Evolutionary conservation across 1,139 yeast genomes (phyloP).

Genomic region (Trichomonascaceae sp.): DNA sequence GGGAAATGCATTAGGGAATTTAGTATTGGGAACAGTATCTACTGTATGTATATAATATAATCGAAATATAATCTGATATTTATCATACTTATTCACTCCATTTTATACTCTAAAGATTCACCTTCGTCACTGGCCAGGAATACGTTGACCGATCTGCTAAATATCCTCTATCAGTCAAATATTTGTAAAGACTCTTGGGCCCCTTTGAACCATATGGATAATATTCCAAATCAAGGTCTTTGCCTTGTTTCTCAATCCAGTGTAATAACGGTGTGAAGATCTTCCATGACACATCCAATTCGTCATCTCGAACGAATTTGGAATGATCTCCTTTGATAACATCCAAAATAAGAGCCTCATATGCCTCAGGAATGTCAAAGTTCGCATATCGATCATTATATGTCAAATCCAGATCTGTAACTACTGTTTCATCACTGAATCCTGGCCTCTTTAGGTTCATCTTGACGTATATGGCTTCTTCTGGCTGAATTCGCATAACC

Average conservation of each 20-base stretch:
- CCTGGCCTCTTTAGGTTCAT: slow-evolving; percentile 94
- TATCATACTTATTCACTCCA: too few relatives aligned
- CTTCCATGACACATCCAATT: slow-evolving; percentile 88
- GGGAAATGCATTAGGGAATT: background rate
- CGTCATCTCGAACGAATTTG: slow-evolving; percentile 97
- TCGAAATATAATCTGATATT: too few relatives aligned
- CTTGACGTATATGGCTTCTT: slow-evolving; percentile 88
- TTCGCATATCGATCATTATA: slow-evolving; percentile 77
- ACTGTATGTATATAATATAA: background rate
- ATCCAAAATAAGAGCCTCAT: slow-evolving; percentile 91
- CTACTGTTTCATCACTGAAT: slow-evolving; percentile 60
- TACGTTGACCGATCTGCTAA: slow-evolving; percentile 39
- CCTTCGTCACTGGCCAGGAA: slow-evolving; percentile 28
- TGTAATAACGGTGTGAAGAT: slow-evolving; percentile 85
- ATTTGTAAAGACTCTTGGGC: slow-evolving; percentile 59
- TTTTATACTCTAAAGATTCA: slow-evolving; percentile 18
- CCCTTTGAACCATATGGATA: slow-evolving; percentile 94
- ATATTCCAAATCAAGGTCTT: slow-evolving; percentile 45
- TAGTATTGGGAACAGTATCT: background rate
- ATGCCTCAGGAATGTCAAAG: slow-evolving; percentile 88
- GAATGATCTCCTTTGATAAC: slow-evolving; percentile 90
- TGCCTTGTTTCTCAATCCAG: slow-evolving; percentile 51
- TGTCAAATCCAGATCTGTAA: slow-evolving; percentile 86
- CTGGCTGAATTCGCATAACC: slow-evolving; percentile 89
- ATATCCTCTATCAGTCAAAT: slow-evolving; percentile 65